Evolutionary conservation across 2,329 filamentous ascomycete species (phyloP), one percentile per base, ranked within the genome.

Genomic region (Anthostomella pinea): DNA sequence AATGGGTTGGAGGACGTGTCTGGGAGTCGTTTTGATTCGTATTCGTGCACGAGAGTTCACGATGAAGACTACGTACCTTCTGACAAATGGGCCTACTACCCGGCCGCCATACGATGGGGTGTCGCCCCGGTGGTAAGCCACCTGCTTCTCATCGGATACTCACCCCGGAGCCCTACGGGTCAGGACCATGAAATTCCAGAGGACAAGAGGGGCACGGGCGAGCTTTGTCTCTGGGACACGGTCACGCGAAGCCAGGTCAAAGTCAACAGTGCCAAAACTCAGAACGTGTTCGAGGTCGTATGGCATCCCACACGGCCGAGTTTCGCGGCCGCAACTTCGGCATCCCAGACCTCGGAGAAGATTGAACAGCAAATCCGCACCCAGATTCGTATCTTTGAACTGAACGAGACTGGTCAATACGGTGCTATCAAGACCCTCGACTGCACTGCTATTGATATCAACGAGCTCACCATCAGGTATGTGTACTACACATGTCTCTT

Each of bases 91-190:
- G 73, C 74, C 0, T 83, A 82, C 49, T 79, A 68, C 39, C 79
- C 79, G 1, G 75, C 79, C 0, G 79, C 79, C 0, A 73, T 83
- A 54, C 75, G 77, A 51, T 83, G 79, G 79, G 79, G 78, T 0
- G 53, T 65, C 16, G 61, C 67, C 2, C 43, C 55, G 0, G 55
- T 47, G 1, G 69, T 72, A 2, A 60, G 61, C 2, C 70, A 80
- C 45, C 59, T 81, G 6, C 64, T 83, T 0, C 62, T 80, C 0
- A 74, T 82, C 2, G 79, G 79, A 7, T 83, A 81, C 54, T 83
- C 79, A 5, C 79, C 79, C 2, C 67, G 79, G 11, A 73, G 73
- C 39, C 57, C 70, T 2, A 69, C 58, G 0, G 63, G 63, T 0
- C 69, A 80, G 14, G 78, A 83, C 18, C 57, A 60, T 2, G 72